Percentiles rank a stretch among this genome's conserved stretches.
Conservation (phyloP, 2,329 filamentous ascomycete species). For the Colletotrichum caudatum region DNA sequence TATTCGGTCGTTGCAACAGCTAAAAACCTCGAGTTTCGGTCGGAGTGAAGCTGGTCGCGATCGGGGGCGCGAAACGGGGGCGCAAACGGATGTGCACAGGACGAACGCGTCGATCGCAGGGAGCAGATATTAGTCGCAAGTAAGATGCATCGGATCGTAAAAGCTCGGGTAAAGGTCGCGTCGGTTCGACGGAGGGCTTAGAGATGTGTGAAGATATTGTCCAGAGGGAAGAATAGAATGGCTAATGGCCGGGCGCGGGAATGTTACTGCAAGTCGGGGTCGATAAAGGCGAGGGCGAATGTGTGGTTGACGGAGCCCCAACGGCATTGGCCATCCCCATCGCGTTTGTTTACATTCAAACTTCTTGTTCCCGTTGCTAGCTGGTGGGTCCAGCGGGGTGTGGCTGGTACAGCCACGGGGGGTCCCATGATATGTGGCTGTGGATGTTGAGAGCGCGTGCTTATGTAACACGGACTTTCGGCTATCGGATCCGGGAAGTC, state of each 20-base stretch:
- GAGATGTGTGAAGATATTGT: conserved; percentile 22
- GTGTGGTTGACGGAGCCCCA: conserved; percentile 24
- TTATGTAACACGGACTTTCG: neutral
- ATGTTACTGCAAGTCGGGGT: conserved; percentile 1
- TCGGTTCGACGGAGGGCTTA: conserved; percentile 5
- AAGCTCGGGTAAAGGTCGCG: neutral
- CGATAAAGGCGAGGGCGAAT: conserved; percentile 27
- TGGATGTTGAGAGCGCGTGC: fast-evolving
- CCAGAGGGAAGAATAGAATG: conserved; percentile 16
- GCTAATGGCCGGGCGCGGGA: conserved; percentile 14
- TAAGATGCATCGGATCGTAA: conserved; percentile 36
- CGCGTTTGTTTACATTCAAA: conserved; percentile 44
- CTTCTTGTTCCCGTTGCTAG: conserved; percentile 38
- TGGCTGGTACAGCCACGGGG: neutral
- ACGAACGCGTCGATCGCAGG: conserved; percentile 37
- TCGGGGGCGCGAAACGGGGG: conserved; percentile 14
- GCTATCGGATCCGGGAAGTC: no score
- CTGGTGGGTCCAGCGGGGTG: conserved; percentile 41
- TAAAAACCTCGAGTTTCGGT: neutral
- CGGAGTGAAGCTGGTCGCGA: conserved; percentile 14
- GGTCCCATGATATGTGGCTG: neutral
- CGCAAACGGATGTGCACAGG: conserved; percentile 11
- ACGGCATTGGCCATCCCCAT: conserved; percentile 28
- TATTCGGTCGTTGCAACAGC: neutral
- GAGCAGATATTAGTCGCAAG: conserved; percentile 33